Conservation (phyloP, 202 grass and related monocot species). For the Sporobolus alterniflorus region DNA sequence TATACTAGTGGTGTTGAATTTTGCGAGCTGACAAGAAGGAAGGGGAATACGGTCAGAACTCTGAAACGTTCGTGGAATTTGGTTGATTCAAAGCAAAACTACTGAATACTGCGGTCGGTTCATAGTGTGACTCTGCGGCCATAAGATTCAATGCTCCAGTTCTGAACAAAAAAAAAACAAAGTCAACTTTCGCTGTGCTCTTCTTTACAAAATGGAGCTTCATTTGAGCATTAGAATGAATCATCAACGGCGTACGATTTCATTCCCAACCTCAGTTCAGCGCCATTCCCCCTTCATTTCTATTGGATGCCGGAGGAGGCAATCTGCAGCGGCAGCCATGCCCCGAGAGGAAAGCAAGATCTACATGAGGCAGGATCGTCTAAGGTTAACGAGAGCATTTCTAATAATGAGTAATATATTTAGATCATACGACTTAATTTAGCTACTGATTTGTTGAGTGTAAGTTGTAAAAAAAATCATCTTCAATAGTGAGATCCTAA, state of each 20-base stretch:
- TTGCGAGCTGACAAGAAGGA: neutral
- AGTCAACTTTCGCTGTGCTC: conserved; percentile 4
- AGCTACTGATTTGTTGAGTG: too few relatives aligned
- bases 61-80: neutral
- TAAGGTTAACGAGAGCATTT: too few relatives aligned
- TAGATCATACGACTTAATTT: too few relatives aligned
- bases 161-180: neutral
- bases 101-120: neutral
- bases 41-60: conserved; percentile 7
- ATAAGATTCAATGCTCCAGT: neutral
- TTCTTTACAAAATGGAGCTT: neutral
- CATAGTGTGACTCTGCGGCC: neutral
- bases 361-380: neutral
- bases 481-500: too few relatives aligned
- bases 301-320: neutral
- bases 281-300: too few relatives aligned
- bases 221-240: neutral
- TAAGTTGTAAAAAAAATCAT: too few relatives aligned
- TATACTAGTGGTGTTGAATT: neutral
- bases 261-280: neutral
- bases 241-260: neutral
- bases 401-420: too few relatives aligned
- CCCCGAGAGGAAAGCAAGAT: conserved; percentile 5
- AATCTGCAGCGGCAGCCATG: neutral
- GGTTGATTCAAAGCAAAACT: conserved; percentile 32